Conservation (phyloP, 129 eudicot genomes). For the Pittosporum tobira region DNA sequence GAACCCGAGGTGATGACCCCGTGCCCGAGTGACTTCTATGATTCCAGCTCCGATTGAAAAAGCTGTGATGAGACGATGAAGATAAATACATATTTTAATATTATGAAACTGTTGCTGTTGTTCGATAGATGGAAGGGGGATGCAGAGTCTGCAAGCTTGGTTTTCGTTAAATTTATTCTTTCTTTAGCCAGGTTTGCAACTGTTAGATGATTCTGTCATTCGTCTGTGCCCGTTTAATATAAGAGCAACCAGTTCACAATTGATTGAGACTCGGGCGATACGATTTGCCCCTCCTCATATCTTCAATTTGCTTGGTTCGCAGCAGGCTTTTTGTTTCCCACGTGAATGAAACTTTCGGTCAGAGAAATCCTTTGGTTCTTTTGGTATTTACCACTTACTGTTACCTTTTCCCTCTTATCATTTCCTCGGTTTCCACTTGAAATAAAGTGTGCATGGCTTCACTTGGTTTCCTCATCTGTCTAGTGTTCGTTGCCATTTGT, state of each 20-base stretch:
- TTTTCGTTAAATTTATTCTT: conserved; percentile 18
- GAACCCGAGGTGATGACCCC: conserved; percentile 99
- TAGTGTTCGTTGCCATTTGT: conserved; percentile 30
- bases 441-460: conserved; percentile 42
- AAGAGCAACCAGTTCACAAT: conserved; percentile 5
- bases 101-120: conserved; percentile 20
- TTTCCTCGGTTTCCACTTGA: background rate
- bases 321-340: conserved; percentile 27
- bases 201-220: conserved; percentile 5
- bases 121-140: conserved; percentile 9
- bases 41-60: conserved; percentile 68
- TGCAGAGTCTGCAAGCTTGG: conserved; percentile 29
- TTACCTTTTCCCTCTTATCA: conserved; percentile 2
- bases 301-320: conserved; percentile 15
- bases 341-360: conserved; percentile 28
- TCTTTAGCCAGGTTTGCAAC: conserved; percentile 27
- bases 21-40: conserved; percentile 95
- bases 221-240: conserved; percentile 18
- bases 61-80: conserved; percentile 11
- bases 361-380: conserved; percentile 10
- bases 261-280: background rate
- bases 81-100: conserved; percentile 17
- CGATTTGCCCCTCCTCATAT: background rate
- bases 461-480: conserved; percentile 12
- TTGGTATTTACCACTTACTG: conserved; percentile 15